Conservation (phyloP, 106 monocot genomes). For the Dioscorea zingiberensis region DNA sequence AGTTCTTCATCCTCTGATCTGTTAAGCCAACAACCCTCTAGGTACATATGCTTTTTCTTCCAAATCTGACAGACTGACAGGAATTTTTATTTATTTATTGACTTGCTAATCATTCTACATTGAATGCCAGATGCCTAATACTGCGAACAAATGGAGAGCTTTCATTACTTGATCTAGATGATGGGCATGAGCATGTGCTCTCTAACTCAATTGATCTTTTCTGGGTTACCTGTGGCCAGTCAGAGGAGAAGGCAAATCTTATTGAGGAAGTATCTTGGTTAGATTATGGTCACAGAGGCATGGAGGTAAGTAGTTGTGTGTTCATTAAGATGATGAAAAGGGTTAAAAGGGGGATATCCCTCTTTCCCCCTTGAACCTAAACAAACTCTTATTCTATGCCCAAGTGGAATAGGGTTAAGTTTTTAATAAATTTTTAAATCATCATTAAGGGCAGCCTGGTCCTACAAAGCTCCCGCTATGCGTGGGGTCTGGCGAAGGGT, state of each 20-base stretch:
- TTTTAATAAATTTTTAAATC: conserved; percentile 35
- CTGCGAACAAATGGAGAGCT: conserved; percentile 93
- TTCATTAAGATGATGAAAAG: too few species aligned
- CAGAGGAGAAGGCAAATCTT: conserved; percentile 85
- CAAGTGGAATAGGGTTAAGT: conserved; percentile 83
- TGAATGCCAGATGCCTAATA: conserved; percentile 70
- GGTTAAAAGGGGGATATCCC: too few species aligned
- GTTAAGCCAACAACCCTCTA: conserved; percentile 61
- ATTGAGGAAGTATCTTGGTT: conserved; percentile 98
- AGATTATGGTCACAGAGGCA: conserved; percentile 94
- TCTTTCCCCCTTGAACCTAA: background rate
- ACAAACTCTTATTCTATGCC: conserved; percentile 18
- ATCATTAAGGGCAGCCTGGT: too few species aligned
- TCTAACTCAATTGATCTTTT: conserved; percentile 87
- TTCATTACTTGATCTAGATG: conserved; percentile 97
- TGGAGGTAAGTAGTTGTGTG: conserved; percentile 58
- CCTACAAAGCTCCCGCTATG: too few species aligned
- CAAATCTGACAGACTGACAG: background rate
- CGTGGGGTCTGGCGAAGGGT: too few species aligned
- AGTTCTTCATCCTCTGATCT: conserved; percentile 21
- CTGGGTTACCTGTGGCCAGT: conserved; percentile 93
- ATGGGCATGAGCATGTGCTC: conserved; percentile 83
- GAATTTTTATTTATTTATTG: background rate
- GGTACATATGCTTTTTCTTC: conserved; percentile 30
- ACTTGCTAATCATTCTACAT: conserved; percentile 13